phyloP scores from a whole-genome alignment of 192 early-diverging fungal genomes.

The Entomortierella chlamydospora region DNA sequence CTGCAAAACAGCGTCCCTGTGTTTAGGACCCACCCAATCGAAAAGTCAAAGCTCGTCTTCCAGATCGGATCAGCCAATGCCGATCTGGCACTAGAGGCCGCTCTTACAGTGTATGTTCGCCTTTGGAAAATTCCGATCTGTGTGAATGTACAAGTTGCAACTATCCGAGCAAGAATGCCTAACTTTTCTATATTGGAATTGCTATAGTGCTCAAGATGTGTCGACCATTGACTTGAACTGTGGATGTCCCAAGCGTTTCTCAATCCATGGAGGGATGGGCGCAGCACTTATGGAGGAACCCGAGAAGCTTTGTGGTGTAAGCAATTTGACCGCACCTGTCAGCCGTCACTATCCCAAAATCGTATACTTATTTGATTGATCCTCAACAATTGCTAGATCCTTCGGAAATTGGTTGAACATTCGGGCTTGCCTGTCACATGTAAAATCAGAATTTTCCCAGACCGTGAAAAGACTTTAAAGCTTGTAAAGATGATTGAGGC shows the following conservation, averaged over 20 bases:
- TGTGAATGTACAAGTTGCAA: too few relatives aligned
- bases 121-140: too few relatives aligned
- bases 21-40: constrained; percentile 82
- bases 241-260: constrained; percentile 98
- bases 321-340: too few relatives aligned
- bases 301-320: constrained; percentile 78
- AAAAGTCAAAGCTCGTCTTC: constrained; percentile 85
- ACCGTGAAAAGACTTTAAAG: constrained; percentile 81
- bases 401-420: constrained; percentile 77
- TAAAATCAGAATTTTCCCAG: constrained; percentile 70
- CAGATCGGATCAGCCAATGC: constrained; percentile 94
- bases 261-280: constrained; percentile 93
- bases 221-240: constrained; percentile 96
- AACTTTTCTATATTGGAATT: too few relatives aligned
- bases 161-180: too few relatives aligned
- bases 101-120: constrained; percentile 84
- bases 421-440: constrained; percentile 80
- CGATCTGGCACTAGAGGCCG: constrained; percentile 87
- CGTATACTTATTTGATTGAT: constrained; percentile 1
- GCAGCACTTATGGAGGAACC: constrained; percentile 89
- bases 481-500: constrained; percentile 84
- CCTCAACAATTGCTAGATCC: constrained; percentile 60
- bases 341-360: too few relatives aligned
- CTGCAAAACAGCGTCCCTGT: constrained; percentile 65
- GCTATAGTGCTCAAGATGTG: constrained; percentile 83